phyloP scores from a whole-genome alignment of 441 rosid genomes.

The Syzygium malaccense region DNA sequence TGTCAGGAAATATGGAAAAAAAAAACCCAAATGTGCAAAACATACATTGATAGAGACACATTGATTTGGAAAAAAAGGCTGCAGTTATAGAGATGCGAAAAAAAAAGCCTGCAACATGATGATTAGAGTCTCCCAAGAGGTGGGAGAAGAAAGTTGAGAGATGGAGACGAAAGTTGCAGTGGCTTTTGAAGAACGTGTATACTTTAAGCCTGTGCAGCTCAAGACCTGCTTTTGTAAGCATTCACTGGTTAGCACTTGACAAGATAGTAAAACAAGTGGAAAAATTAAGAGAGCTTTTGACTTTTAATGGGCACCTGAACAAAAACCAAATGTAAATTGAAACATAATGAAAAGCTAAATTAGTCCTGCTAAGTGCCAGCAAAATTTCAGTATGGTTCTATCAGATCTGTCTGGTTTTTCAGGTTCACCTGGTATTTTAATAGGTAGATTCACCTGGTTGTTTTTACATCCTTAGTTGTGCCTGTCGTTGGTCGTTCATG shows the following conservation, averaged over 20 bases:
- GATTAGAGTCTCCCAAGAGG: neutral
- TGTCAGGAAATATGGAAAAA: neutral
- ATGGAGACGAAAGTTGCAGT: neutral
- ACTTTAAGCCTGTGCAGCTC: neutral
- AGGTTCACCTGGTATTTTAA: neutral
- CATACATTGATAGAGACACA: neutral
- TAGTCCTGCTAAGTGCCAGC: neutral
- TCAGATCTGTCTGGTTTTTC: neutral
- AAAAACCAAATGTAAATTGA: neutral
- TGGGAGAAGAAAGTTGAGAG: neutral
- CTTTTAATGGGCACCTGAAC: neutral
- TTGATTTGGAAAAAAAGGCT: neutral
- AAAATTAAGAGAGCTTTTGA: neutral
- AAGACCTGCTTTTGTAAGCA: neutral
- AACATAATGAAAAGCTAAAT: neutral
- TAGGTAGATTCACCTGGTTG: neutral
- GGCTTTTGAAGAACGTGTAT: neutral
- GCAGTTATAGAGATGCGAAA: neutral
- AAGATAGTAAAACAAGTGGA: neutral
- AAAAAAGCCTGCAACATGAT: neutral
- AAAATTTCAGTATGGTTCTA: neutral
- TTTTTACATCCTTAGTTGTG: neutral
- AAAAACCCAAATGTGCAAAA: neutral
- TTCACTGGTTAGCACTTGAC: neutral
- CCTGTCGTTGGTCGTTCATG: neutral